Evolutionary conservation across 2,329 filamentous ascomycete species (phyloP).

Genomic region (Parascedosporium putredinis): DNA sequence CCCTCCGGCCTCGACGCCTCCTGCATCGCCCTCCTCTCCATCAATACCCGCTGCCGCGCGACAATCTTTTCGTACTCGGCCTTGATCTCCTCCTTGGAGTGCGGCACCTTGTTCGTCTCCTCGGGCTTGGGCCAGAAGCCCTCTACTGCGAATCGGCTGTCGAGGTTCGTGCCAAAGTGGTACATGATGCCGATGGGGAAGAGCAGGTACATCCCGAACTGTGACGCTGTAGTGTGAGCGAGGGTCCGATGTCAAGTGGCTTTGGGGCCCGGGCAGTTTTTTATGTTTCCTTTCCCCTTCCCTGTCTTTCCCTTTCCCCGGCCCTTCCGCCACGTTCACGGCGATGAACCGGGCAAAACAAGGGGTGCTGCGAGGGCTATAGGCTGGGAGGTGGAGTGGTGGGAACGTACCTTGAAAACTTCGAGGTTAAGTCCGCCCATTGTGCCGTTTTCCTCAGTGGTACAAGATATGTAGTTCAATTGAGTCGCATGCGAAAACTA

Average conservation of each 20-base stretch:
- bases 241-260: too few species aligned
- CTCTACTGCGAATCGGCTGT: conserved; percentile 76
- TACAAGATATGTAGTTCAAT: too few species aligned
- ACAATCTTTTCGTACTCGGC: conserved; percentile 67
- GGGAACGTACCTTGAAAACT: conserved; percentile 71
- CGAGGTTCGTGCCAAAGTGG: conserved; percentile 98
- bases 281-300: background rate
- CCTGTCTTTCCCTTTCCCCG: background rate
- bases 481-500: too few species aligned
- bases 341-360: too few species aligned
- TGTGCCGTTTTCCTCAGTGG: too few species aligned
- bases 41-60: conserved; percentile 58
- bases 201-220: conserved; percentile 99
- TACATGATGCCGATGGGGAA: conserved; percentile 99
- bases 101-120: conserved; percentile 65
- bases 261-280: too few species aligned
- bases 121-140: conserved; percentile 88
- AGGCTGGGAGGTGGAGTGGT: background rate
- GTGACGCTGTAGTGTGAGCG: conserved; percentile 1
- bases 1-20: conserved; percentile 21
- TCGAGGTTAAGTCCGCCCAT: conserved; percentile 87
- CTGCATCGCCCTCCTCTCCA: conserved; percentile 39
- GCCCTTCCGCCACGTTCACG: too few species aligned
- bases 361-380: background rate
- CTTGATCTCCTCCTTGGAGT: conserved; percentile 71